Evolutionary conservation across 2,329 filamentous ascomycete genomes (phyloP).

Genomic region (Cladosporium velox): DNA sequence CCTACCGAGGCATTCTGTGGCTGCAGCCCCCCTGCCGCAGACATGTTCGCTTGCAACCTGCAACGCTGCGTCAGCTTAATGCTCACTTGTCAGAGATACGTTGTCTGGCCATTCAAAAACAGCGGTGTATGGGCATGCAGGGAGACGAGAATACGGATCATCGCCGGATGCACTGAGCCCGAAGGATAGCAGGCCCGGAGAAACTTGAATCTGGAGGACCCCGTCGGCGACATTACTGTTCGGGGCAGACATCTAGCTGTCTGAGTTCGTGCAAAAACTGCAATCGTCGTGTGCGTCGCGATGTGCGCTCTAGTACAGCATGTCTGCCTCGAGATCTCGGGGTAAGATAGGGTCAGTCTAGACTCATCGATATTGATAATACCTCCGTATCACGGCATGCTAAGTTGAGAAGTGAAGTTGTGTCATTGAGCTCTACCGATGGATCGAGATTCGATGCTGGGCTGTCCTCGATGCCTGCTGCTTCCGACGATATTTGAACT

Average conservation of each 20-base stretch:
- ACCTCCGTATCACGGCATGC: not conserved
- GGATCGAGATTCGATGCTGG: not conserved
- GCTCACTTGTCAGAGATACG: not conserved
- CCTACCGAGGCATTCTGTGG: not conserved
- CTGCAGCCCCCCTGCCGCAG: not conserved
- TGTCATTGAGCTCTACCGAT: not conserved
- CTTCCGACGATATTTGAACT: not conserved
- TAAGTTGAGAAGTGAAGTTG: not conserved
- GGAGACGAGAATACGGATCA: not conserved
- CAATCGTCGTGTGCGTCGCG: not conserved
- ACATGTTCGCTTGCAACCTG: not conserved
- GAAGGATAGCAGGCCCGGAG: not conserved
- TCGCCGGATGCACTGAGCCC: not conserved
- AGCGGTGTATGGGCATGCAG: not conserved
- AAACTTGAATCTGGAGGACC: not conserved
- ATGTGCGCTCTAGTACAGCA: not conserved
- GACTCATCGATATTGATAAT: not conserved
- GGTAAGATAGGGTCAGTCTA: not conserved
- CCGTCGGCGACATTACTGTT: not conserved
- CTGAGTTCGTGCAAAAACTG: not conserved
- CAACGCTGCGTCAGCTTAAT: not conserved
- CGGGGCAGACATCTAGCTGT: not conserved
- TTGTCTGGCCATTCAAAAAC: not conserved
- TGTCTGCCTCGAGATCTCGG: no score
- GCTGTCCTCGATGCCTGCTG: not conserved